Evolutionary conservation across 257 asterid species (phyloP), one percentile per base, ranked within the genome.

Genomic region (Paulownia fortunei): DNA sequence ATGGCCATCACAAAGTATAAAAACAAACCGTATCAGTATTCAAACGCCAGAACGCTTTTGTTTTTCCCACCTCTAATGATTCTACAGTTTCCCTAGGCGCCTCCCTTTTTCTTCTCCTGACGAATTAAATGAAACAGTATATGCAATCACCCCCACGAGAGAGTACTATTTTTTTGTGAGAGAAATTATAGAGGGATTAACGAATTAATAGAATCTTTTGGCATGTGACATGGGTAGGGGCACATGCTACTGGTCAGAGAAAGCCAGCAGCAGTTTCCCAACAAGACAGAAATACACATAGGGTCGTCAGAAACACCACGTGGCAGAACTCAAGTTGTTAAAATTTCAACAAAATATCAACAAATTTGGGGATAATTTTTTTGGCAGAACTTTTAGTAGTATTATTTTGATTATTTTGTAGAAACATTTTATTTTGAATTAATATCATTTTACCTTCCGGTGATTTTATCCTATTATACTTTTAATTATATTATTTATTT

Each of bases 1-100:
- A 90, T 90, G 49, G 78, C 70, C 61, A 64, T 30, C 16, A 6
- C 68, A 1, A 19, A 59, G 73, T 10, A 16, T 2, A 12, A 63
- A 56, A 58, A 71, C 30, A 39, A 4, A 19, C 47, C 18, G 9
- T 36, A 11, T 3, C 23, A 18, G 39, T 21, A 52, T 54, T 72
- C 63, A 82, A 82, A 71, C 30, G 70, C 70, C 69, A 27, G 19
- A 76, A 42, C 73, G 58, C 62, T 78, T 7, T 5, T 36, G 23
- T 15, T 76, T 51, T 68, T 74, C 62, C 73, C 77, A 30, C 70
- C 36, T 6, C 15, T 52, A 21, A 52, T 44, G 76, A 73, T 56
- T 67, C 51, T 75, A 34, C 18, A 41, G 49, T 16, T 15, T 36
- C 30, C 9, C 24, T 9, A 61, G 69, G 69, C 46, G 54, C 19